Conservation (phyloP, 495 filamentous ascomycete species). For the Penicillium waksmanii region DNA sequence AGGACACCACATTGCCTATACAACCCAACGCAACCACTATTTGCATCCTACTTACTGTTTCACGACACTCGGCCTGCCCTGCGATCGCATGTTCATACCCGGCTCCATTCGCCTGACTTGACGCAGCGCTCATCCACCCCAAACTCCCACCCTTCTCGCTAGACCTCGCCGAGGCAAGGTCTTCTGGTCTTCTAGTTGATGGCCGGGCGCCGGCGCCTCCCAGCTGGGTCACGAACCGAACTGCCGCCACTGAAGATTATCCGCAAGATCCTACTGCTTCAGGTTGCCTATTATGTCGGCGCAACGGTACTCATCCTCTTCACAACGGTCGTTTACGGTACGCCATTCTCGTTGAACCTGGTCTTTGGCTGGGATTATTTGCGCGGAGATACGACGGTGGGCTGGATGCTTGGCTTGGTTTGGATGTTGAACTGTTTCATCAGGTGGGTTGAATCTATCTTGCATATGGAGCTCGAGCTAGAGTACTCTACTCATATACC, state of each 20-base stretch:
- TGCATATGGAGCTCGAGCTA: not conserved
- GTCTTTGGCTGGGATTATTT: constrained; percentile 81
- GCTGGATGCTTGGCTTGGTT: constrained; percentile 87
- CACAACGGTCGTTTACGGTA: constrained; percentile 81
- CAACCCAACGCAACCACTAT: not conserved
- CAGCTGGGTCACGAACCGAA: constrained; percentile 77
- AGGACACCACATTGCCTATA: not conserved
- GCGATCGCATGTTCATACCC: constrained; percentile 16
- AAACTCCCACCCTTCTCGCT: not conserved
- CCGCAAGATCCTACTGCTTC: constrained; percentile 84
- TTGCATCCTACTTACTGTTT: not conserved
- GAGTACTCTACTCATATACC: not conserved
- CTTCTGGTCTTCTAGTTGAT: constrained; percentile 48
- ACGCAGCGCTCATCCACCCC: constrained; percentile 16
- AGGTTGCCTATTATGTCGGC: constrained; percentile 77
- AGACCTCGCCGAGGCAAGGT: constrained; percentile 14
- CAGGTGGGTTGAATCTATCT: constrained; percentile 58
- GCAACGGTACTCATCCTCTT: constrained; percentile 82
- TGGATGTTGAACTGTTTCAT: constrained; percentile 80
- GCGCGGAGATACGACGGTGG: constrained; percentile 85
- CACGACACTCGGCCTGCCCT: not conserved
- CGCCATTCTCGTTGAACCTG: constrained; percentile 67
- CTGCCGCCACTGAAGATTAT: constrained; percentile 84
- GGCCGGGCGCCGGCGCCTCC: constrained; percentile 77
- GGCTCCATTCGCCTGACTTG: constrained; percentile 10